These are phyloP conservation scores for Lactarius hengduanensis DNA, from an alignment of 768 basidiomycete genomes.

Conservation along the genomic window DNA sequence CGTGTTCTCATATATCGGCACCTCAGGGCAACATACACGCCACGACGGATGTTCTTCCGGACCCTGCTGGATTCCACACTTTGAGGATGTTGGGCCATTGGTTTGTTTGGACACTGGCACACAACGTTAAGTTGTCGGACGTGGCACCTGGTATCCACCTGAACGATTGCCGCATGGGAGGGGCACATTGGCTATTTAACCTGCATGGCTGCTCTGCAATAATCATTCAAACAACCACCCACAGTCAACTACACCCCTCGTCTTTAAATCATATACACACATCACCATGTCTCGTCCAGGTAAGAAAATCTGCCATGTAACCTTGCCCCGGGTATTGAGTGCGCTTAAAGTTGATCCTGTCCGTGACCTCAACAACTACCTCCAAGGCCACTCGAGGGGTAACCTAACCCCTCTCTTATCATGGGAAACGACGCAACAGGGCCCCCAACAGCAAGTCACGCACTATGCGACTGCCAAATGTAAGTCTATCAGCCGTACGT, in stretches of 20 bases:
- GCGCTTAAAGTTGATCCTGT: not conserved
- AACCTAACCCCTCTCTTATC: not conserved
- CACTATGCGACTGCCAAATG: constrained; percentile 5
- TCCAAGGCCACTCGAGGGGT: constrained; percentile 10
- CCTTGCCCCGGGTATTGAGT: not conserved
- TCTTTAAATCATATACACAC: not conserved
- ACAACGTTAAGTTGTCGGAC: constrained; percentile 4
- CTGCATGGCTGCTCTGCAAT: not conserved
- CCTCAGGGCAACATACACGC: not conserved
- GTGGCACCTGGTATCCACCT: constrained; percentile 1
- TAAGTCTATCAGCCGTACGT: not conserved
- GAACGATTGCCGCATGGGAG: not conserved
- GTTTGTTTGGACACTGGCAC: constrained; percentile 2
- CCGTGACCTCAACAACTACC: constrained; percentile 14
- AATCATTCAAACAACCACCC: not conserved
- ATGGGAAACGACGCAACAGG: not conserved
- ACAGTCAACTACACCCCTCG: not conserved
- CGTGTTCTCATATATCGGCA: not conserved
- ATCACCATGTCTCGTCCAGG: constrained; percentile 1
- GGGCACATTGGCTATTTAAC: constrained; percentile 9
- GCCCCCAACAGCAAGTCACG: not conserved
- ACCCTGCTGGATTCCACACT: not conserved
- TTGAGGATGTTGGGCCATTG: not conserved
- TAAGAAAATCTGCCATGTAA: not conserved
- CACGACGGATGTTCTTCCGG: not conserved